Conservation (phyloP, 202 grass and related monocot genomes). For the Dendrocalamus latiflorus region DNA sequence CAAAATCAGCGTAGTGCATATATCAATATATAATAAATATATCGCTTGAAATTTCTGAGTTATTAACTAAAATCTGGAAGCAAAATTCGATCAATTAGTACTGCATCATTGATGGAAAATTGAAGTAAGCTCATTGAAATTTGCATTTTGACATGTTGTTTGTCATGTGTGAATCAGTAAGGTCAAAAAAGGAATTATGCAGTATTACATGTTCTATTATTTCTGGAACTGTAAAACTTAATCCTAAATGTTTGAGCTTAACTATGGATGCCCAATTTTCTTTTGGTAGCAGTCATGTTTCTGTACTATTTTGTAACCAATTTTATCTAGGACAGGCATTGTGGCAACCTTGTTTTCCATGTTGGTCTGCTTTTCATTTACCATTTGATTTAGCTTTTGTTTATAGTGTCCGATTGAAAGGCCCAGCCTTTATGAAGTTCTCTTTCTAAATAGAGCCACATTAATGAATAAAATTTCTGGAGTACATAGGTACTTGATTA, state of each 20-base stretch:
- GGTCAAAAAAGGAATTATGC: not conserved
- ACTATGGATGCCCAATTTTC: not conserved
- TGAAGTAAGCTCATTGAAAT: constrained; percentile 2
- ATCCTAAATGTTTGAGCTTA: not conserved
- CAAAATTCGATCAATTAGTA: constrained; percentile 10
- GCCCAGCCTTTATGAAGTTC: not conserved
- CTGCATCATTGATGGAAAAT: constrained; percentile 6
- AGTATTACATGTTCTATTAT: not conserved
- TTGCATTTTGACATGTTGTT: too few relatives aligned
- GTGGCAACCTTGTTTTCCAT: constrained; percentile 13
- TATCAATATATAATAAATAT: not conserved
- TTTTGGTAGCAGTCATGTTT: not conserved
- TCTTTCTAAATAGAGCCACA: not conserved
- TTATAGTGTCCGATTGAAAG: not conserved
- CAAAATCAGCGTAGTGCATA: not conserved
- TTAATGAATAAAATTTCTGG: not conserved
- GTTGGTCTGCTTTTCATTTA: not conserved
- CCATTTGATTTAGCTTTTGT: not conserved
- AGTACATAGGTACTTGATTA: not conserved
- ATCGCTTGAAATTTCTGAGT: not conserved
- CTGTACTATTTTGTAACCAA: not conserved
- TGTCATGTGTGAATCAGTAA: not conserved
- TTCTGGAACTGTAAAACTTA: not conserved
- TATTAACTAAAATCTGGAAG: not conserved
- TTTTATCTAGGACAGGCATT: not conserved